A percentile compares a stretch with the other conserved stretches of the same genome.
Evolutionary conservation across 805 yeast genomes (phyloP).

Genomic region (Wickerhamomyces chambardii): DNA sequence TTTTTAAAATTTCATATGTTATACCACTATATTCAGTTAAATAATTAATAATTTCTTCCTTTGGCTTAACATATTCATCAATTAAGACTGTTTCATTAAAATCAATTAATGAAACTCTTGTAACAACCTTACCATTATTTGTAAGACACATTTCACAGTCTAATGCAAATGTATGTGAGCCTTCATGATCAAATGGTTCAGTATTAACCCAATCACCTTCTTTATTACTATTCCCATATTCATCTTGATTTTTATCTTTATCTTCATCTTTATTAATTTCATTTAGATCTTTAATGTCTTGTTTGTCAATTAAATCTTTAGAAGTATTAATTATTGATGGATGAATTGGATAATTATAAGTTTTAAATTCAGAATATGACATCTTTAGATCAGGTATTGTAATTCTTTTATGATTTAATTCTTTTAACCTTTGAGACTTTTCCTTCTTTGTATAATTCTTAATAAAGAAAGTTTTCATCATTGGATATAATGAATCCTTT

Average conservation of each 20-base stretch:
- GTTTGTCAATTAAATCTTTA: not conserved
- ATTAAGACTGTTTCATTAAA: conserved; percentile 49
- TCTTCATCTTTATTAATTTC: not conserved
- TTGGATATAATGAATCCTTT: conserved; percentile 43
- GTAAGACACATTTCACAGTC: conserved; percentile 94
- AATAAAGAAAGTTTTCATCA: conserved; percentile 43
- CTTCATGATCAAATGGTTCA: conserved; percentile 38
- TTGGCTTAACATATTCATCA: conserved; percentile 76
- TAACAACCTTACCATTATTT: conserved; percentile 51
- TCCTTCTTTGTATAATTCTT: conserved; percentile 53
- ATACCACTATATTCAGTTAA: conserved; percentile 83
- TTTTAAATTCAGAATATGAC: conserved; percentile 35
- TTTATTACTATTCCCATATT: conserved; percentile 1
- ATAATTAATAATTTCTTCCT: conserved; percentile 66
- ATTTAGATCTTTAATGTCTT: no score
- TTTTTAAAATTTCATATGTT: conserved; percentile 53
- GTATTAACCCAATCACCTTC: conserved; percentile 47
- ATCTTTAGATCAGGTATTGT: conserved; percentile 46
- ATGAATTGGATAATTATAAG: conserved; percentile 56
- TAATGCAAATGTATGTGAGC: conserved; percentile 62
- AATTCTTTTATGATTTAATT: conserved; percentile 22
- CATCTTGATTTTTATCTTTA: conserved; percentile 2
- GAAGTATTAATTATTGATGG: conserved; percentile 19
- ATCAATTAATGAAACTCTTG: conserved; percentile 72
- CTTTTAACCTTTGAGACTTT: conserved; percentile 27